Base-by-base conservation (phyloP, 2,329 filamentous ascomycete species). In the Helminthosporium solani region DNA sequence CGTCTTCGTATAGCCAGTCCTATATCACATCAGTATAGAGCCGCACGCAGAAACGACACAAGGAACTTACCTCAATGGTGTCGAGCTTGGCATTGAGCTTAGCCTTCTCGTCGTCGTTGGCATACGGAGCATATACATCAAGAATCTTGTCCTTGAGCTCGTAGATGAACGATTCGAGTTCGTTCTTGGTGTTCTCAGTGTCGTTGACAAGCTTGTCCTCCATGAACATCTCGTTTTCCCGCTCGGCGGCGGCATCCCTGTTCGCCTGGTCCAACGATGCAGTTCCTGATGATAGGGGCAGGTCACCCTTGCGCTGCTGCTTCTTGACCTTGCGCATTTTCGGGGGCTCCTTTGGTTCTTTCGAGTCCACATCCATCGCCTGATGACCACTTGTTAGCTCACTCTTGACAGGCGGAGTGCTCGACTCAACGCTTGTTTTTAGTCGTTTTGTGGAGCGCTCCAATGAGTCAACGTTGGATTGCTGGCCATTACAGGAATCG, bases 181-280 rank as follows among this genome's bases (percentile, higher is more conserved):
- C 92, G 78, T 99, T 99, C 89, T 97, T 99, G 84, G 95, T 95
- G 79, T 97, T 90, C 71, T 97, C 94, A 30, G 94, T 99, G 72
- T 97, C 94, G 61, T 88, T 89, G 46, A 99, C 91, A 47, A 97
- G 86, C 82, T 97, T 99, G 78, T 99, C 94, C 74, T 96, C 90
- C 84, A 95, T 92, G 61, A 90, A 84, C 94, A 99, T 97, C 61
- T 84, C 71, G 58, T 85, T 81, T 77, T 99, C 94, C 72, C 86
- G 85, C 81, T 99, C 94, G 40, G 79, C 74, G 56, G 85, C 78
- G n/a, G 77, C 66, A 51, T 84, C 76, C 79, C 88, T 92, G 67
- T 77, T 69, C 14, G 78, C 61, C 40, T 82, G 72, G 52, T 96
- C 90, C 46, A 96, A 80, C 30, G 90, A 87, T 39, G 87, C 82